Evolutionary conservation across 352 stramenopile genomes (phyloP), one percentile per base, ranked within the genome.

Genomic region (Pythium vanterpoolii): DNA sequence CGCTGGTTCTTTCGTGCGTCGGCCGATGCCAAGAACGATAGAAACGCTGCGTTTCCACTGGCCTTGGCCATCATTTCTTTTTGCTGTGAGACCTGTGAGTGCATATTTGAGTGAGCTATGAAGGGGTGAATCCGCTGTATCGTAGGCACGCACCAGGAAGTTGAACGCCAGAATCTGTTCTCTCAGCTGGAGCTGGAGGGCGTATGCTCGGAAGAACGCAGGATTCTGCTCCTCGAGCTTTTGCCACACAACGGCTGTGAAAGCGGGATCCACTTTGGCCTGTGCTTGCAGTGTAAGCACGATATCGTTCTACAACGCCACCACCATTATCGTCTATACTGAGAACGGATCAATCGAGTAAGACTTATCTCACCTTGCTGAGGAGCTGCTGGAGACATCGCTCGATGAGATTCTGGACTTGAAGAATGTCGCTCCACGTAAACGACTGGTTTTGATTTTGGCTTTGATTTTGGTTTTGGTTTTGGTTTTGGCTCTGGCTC

Each of bases 151-250:
- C 76, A 97, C 89, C 28, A 97, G 69, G 60, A 96, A 97, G 71
- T 97, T 97, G 66, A 96, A 97, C 9, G 87, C 79, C 16, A 92
- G 60, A 56, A 97, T 93, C 62, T 97, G 90, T 47, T 97, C 90
- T 64, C 93, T 92, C 8, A 97, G 75, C 60, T 90, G 78, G 14
- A 97, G 70, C 34, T 93, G 83, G 19, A 95, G 54, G 34, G 70
- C 75, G 62, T 97, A 97, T 1, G 86, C 84, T 11, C 80, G 72
- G 54, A 97, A 97, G 56, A 97, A 97, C 6, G 77, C 79, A 14
- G 85, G 79, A 38, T 97, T 97, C 61, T 96, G 89, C 51, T 97
- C 85, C 57, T 96, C 83, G 7, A 97, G 79, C 56, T 97, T 97
- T 47, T 95, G 84, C 89, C 87, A 97, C 39, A 96, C 88, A 21